phyloP scores from a whole-genome alignment of 441 rosid genomes.

The Metrosideros polymorpha region DNA sequence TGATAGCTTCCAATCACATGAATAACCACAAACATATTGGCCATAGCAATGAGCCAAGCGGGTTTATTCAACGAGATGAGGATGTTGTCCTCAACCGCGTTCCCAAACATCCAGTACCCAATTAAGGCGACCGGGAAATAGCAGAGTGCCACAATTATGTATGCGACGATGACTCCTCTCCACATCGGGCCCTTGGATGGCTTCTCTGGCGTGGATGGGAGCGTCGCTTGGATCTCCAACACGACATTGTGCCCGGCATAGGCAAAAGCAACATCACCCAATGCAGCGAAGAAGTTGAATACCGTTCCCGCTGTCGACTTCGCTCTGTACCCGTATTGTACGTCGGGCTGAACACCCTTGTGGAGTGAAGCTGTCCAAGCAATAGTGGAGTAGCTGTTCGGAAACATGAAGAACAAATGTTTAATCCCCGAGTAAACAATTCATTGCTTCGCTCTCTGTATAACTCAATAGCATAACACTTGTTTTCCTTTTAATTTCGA shows the following conservation, averaged over 20 bases:
- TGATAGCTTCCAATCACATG: constrained; percentile 87
- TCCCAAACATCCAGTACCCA: constrained; percentile 63
- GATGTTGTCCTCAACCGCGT: constrained; percentile 48
- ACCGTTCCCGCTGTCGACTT: constrained; percentile 28
- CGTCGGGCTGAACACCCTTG: constrained; percentile 54
- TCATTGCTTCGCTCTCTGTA: neutral
- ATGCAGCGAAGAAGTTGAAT: constrained; percentile 51
- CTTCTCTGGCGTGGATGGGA: constrained; percentile 73
- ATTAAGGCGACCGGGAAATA: constrained; percentile 80
- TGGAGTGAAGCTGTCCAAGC: constrained; percentile 60
- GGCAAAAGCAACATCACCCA: constrained; percentile 75
- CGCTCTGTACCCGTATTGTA: constrained; percentile 45
- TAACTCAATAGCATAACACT: neutral
- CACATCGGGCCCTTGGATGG: constrained; percentile 85
- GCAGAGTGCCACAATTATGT: constrained; percentile 66
- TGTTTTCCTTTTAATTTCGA: neutral
- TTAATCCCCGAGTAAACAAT: neutral
- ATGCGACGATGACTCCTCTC: constrained; percentile 73
- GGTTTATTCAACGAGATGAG: constrained; percentile 55
- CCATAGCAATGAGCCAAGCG: constrained; percentile 57
- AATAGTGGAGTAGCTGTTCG: constrained; percentile 63
- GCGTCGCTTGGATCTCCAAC: constrained; percentile 76
- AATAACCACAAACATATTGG: constrained; percentile 66
- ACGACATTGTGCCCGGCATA: constrained; percentile 85
- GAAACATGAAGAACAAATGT: neutral